Evolutionary conservation across 495 filamentous ascomycete genomes (phyloP).

Genomic region (Cryomyces minteri): DNA sequence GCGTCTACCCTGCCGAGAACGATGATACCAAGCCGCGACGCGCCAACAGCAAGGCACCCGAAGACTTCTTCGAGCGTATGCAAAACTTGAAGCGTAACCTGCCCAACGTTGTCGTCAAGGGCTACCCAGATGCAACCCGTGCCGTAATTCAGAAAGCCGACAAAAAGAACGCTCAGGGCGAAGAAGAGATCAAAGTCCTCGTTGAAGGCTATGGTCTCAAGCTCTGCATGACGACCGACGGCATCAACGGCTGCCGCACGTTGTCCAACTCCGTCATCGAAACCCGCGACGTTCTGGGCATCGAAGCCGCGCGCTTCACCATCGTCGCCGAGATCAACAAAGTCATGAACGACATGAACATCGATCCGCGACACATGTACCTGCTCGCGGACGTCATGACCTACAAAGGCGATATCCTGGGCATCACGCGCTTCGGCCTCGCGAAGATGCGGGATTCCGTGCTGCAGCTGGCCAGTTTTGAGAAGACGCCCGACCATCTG

Average conservation of each 20-base stretch:
- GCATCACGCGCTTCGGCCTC: slow-evolving; percentile 90
- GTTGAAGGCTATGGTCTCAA: slow-evolving; percentile 90
- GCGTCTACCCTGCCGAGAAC: slow-evolving; percentile 28
- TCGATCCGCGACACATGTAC: slow-evolving; percentile 97
- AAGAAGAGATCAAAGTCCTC: slow-evolving; percentile 32
- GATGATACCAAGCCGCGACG: slow-evolving; percentile 3
- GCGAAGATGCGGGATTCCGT: slow-evolving; percentile 95
- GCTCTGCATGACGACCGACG: slow-evolving; percentile 79
- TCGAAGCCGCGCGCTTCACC: slow-evolving; percentile 77
- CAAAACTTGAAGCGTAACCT: slow-evolving; percentile 69
- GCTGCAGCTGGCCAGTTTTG: slow-evolving; percentile 87
- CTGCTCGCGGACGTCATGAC: slow-evolving; percentile 98
- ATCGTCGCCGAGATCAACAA: slow-evolving; percentile 62
- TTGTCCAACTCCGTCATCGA: slow-evolving; percentile 84
- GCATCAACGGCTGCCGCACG: slow-evolving; percentile 56
- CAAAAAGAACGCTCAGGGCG: slow-evolving; percentile 34
- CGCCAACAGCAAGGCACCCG: slow-evolving; percentile 9
- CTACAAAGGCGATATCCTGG: slow-evolving; percentile 93
- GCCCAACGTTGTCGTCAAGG: slow-evolving; percentile 62
- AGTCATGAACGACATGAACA: slow-evolving; percentile 79
- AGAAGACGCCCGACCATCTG: slow-evolving; percentile 95
- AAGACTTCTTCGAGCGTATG: slow-evolving; percentile 63
- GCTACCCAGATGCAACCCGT: slow-evolving; percentile 67
- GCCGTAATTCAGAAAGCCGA: slow-evolving; percentile 76
- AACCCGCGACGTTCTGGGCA: slow-evolving; percentile 78